phyloP scores from a whole-genome alignment of 306 rosid genomes.

The Hippophae gyantsensis region DNA sequence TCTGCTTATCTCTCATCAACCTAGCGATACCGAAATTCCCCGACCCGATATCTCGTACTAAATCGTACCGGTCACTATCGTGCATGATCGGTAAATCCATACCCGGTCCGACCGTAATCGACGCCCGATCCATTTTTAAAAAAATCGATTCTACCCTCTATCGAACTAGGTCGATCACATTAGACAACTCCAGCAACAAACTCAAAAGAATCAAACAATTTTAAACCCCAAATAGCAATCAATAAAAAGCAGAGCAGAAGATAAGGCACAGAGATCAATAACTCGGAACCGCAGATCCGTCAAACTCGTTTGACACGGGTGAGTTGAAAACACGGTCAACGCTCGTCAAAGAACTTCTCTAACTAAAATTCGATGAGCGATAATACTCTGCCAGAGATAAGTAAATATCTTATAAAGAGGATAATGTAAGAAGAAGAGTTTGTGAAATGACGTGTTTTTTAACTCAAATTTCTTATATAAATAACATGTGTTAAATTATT shows the following conservation, averaged over 20 bases:
- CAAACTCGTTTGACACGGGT: slow-evolving; percentile 8
- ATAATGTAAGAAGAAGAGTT: too few species aligned
- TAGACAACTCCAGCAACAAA: slow-evolving; percentile 2
- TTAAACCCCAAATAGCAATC: neutral
- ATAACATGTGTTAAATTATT: too few species aligned
- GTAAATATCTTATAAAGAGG: too few species aligned
- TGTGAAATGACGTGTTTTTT: too few species aligned
- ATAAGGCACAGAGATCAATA: slow-evolving; percentile 5
- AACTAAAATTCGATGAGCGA: too few species aligned
- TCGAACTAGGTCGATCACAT: slow-evolving; percentile 29
- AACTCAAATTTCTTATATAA: too few species aligned
- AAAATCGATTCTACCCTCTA: slow-evolving; percentile 7
- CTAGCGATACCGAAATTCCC: slow-evolving; percentile 90
- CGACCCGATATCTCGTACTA: slow-evolving; percentile 75
- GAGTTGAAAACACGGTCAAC: slow-evolving; percentile 4
- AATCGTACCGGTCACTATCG: slow-evolving; percentile 82
- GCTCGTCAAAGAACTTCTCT: neutral
- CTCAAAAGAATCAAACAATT: neutral
- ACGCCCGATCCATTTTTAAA: slow-evolving; percentile 56
- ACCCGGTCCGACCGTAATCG: slow-evolving; percentile 57
- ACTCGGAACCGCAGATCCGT: slow-evolving; percentile 15
- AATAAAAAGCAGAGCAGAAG: neutral
- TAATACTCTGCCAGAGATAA: too few species aligned
- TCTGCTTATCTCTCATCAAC: slow-evolving; percentile 77
- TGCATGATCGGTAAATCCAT: slow-evolving; percentile 88